These are phyloP conservation scores for Rhodotorula taiwanensis DNA, from an alignment of 768 basidiomycete genomes.

Conservation along the genomic window DNA sequence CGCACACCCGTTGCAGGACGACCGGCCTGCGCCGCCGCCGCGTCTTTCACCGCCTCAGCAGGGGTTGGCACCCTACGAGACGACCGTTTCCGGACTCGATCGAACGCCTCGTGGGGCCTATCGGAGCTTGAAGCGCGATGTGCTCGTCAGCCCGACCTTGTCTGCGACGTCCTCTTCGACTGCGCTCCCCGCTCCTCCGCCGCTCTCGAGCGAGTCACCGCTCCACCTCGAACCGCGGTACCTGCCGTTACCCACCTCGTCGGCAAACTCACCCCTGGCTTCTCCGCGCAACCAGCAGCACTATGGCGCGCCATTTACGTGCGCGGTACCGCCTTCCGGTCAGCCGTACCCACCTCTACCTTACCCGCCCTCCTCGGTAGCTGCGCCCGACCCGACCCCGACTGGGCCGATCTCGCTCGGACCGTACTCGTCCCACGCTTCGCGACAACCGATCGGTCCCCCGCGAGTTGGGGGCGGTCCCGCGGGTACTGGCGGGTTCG, in stretches of 20 bases:
- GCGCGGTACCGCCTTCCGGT: background rate
- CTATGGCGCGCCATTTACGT: background rate
- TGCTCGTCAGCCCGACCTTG: slow-evolving; percentile 16
- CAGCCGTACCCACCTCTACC: slow-evolving; percentile 20
- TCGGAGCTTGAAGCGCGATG: slow-evolving; percentile 1
- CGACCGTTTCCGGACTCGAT: too few relatives aligned
- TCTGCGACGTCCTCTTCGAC: slow-evolving; percentile 5
- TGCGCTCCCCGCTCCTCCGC: slow-evolving; percentile 8
- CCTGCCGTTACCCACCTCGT: slow-evolving; percentile 22
- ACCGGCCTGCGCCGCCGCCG: background rate
- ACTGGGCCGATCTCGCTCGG: slow-evolving; percentile 12
- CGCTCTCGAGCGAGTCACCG: background rate
- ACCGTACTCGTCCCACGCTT: background rate
- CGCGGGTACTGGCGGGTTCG: background rate
- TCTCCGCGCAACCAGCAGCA: background rate
- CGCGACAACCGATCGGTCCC: background rate
- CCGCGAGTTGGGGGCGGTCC: background rate
- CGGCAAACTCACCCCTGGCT: slow-evolving; percentile 20
- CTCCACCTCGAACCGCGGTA: slow-evolving; percentile 15
- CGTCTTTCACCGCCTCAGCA: too few relatives aligned
- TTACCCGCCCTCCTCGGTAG: slow-evolving; percentile 18
- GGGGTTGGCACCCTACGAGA: too few relatives aligned
- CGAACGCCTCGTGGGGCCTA: background rate
- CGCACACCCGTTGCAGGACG: background rate
- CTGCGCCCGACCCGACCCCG: slow-evolving; percentile 1